Evolutionary conservation across 495 filamentous ascomycete genomes (phyloP), one percentile per base, ranked within the genome.

Genomic region (Tuber aestivum): DNA sequence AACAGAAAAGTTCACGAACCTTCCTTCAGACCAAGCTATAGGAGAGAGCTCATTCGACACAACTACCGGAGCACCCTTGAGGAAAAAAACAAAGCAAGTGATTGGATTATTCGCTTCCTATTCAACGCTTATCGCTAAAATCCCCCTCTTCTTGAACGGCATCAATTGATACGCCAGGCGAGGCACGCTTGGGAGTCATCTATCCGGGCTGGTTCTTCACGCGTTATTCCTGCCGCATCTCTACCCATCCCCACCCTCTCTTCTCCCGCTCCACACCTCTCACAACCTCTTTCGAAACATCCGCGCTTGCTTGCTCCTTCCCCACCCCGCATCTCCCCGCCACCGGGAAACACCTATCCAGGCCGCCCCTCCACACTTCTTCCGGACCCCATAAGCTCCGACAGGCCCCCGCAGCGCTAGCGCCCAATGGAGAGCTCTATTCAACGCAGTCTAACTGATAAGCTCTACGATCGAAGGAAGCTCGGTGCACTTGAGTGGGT

Each of bases 401-500:
- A 20, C 27, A 32, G 56, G 14, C 56, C 27, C 56, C 56, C 56
- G 18, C 27, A 35, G 32, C 14, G 56, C 12, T 65, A 65, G 42
- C 69, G 44, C 72, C 75, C 61, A 69, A 99, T 99, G 95, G 95
- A 99, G 86, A 86, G 89, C 79, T 90, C 90, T 83, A 90, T 97
- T 82, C 93, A 97, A 85, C 92, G 95, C 78, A 87, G 93, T 79
- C 89, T 99, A 83, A 97, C 94, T 83, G 96, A 99, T 85, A 98
- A 97, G 89, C 90, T 97, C 77, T 99, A 99, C 83, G 96, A 99
- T 77, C 95, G 94, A 86, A 90, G 96, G 82, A 98, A 98, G 84
- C 90, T 93, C 80, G 96, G 96, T 68, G 96, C 96, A 78, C 89
- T 99, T 45, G 96, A 99, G 96, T 98, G 90, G 82, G 94, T 86